Evolutionary conservation across 1,139 yeast genomes (phyloP), one percentile per base, ranked within the genome.

Genomic region (Wickerhamiella infanticola): DNA sequence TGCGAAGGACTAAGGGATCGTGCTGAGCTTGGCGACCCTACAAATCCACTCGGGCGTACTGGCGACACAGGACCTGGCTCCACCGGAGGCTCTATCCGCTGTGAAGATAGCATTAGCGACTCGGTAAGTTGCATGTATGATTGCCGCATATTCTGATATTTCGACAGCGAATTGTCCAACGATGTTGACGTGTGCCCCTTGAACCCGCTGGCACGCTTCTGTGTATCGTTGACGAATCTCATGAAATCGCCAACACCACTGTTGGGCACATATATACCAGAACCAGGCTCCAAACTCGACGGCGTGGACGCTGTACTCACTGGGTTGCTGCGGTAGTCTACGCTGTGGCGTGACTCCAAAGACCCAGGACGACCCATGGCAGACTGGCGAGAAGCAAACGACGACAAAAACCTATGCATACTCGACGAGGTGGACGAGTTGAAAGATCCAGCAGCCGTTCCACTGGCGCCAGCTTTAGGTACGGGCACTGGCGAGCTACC

Each of bases 201-300:
- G 38, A 24, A 46, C 38, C 42, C 39, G 41, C 35, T 37, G 27
- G 47, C 27, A 42, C 47, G 42, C 31, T 43, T 41, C 40, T 47
- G 47, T 9, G 57, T 44, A 24, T 54, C 57, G 53, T 90, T 96
- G 43, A 88, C 74, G 75, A 85, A 70, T 52, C 77, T 73, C 45
- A 88, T 83, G 65, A 88, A 88, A 46, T 81, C 85, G 47, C 81
- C 75, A 27, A 86, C 69, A 54, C 82, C 95, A 48, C 82, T 86
- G 53, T 79, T 86, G 26, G 60, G 62, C 41, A 59, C 51, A 43
- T 60, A 57, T 13, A 62, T 47, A 3, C 63, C 64, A 5, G 65
- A 58, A 4, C 65, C 65, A 3, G 66, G 66, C 43, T 58, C 64
- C 46, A 53, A 43, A 25, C 55, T 48, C 3, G 61, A 53, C 3